Evolutionary conservation across 805 yeast species (phyloP).

Genomic region (Helenozyma rhizophorensis): DNA sequence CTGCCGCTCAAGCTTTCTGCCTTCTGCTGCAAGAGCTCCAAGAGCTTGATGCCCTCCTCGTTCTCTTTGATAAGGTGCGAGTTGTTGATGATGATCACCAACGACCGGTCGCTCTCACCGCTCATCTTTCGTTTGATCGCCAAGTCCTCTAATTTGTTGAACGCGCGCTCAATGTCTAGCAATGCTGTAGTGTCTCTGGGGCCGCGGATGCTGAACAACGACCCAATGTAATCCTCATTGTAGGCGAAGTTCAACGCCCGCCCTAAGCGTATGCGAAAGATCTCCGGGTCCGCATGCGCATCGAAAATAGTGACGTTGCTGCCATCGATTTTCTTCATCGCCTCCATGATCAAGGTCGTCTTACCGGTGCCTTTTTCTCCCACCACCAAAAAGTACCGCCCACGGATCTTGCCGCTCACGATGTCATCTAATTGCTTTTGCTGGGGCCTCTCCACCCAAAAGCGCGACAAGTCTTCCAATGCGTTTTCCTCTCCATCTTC

Average conservation of each 20-base stretch:
- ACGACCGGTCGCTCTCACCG: conserved; percentile 44
- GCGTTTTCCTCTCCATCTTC: conserved; percentile 6
- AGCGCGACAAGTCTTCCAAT: conserved; percentile 25
- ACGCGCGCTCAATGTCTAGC: conserved; percentile 78
- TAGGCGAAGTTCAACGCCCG: conserved; percentile 68
- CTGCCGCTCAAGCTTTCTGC: conserved; percentile 77
- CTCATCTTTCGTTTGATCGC: conserved; percentile 48
- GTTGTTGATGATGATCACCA: conserved; percentile 67
- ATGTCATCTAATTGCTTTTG: conserved; percentile 62
- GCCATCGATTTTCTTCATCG: conserved; percentile 62
- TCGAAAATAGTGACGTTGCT: conserved; percentile 65
- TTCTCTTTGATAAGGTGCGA: conserved; percentile 73
- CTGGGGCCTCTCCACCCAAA: conserved; percentile 70
- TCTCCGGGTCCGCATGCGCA: conserved; percentile 84
- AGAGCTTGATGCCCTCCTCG: conserved; percentile 64
- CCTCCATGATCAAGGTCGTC: conserved; percentile 67
- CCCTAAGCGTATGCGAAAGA: conserved; percentile 72
- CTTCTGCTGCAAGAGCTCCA: conserved; percentile 76
- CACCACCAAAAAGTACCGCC: conserved; percentile 66
- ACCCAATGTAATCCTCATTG: conserved; percentile 80
- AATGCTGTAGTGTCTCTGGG: conserved; percentile 83
- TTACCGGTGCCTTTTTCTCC: conserved; percentile 91
- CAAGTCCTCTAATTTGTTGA: conserved; percentile 68
- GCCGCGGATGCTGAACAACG: conserved; percentile 73
- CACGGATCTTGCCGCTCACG: conserved; percentile 56